A percentile compares a stretch with the other conserved stretches of the same genome.
phyloP scores from a whole-genome alignment of 2,329 filamentous ascomycete species.

The Penicillium vulpinum region DNA sequence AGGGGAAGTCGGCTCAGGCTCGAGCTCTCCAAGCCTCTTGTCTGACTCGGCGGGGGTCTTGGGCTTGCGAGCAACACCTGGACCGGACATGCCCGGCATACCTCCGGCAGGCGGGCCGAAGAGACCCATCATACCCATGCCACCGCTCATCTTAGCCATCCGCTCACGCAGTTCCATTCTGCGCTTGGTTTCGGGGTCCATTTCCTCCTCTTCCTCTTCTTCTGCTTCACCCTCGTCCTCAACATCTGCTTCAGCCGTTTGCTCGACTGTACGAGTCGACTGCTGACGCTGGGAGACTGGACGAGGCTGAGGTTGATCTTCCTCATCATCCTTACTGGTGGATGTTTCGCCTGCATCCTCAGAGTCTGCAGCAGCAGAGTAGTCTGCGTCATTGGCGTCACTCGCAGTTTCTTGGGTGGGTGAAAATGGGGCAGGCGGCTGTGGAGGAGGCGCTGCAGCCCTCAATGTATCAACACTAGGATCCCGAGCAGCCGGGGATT shows the following conservation, averaged over 20 bases:
- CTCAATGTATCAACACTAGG: conserved; percentile 38
- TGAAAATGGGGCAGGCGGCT: conserved; percentile 36
- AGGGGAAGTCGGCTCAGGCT: conserved; percentile 35
- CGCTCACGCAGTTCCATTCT: conserved; percentile 86
- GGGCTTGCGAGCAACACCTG: conserved; percentile 48
- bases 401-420: conserved; percentile 57
- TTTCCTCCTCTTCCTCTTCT: conserved; percentile 79
- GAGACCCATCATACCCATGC: conserved; percentile 95
- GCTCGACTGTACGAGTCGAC: conserved; percentile 31
- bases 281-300: conserved; percentile 20
- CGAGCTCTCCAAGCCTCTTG: conserved; percentile 33
- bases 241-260: conserved; percentile 48
- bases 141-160: conserved; percentile 98
- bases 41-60: conserved; percentile 45
- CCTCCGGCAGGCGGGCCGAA: conserved; percentile 69
- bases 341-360: conserved; percentile 63
- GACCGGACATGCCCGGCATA: conserved; percentile 59
- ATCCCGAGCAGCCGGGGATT: conserved; percentile 36
- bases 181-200: conserved; percentile 82
- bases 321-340: conserved; percentile 73
- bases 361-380: conserved; percentile 63
- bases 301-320: conserved; percentile 52
- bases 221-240: conserved; percentile 67
- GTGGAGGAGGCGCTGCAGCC: conserved; percentile 38
- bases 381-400: conserved; percentile 66